Conservation (phyloP, 116 monocot species). For the Trichopus zeylanicus region DNA sequence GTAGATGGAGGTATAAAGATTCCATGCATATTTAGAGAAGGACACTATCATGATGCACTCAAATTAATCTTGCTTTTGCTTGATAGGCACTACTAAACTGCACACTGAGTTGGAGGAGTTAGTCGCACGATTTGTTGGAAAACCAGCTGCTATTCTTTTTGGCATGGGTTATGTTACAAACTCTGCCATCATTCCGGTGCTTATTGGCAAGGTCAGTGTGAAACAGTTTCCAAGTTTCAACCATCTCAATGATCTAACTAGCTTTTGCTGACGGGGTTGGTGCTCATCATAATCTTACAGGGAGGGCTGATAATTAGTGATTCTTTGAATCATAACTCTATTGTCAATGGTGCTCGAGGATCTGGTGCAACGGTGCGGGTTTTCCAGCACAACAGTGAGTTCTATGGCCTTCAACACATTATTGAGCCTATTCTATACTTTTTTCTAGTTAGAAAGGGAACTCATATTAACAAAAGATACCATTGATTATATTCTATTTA, state of each 20-base stretch:
- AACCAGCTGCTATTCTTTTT: constrained; percentile 79
- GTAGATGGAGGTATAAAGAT: constrained; percentile 64
- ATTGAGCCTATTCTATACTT: neutral
- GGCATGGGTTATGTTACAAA: constrained; percentile 99
- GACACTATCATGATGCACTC: neutral
- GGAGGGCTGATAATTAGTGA: constrained; percentile 93
- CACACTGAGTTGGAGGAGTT: constrained; percentile 78
- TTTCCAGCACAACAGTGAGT: constrained; percentile 90
- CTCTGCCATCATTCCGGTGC: constrained; percentile 79
- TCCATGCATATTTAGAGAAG: neutral
- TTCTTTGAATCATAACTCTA: constrained; percentile 93
- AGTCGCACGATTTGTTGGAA: constrained; percentile 81
- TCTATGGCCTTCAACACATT: neutral
- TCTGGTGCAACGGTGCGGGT: constrained; percentile 86
- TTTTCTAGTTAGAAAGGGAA: too few relatives aligned
- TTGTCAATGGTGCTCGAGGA: constrained; percentile 90
- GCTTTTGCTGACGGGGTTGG: neutral
- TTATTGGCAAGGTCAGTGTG: constrained; percentile 69
- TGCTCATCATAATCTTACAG: constrained; percentile 18
- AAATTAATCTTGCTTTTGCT: constrained; percentile 3
- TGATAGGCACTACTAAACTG: constrained; percentile 76
- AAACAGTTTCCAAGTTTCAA: neutral
- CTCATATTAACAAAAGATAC: too few relatives aligned
- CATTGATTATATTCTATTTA: too few relatives aligned
- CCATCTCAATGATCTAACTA: too few relatives aligned